Base-by-base conservation (phyloP, 2,329 filamentous ascomycete genomes). In the Monilinia aucupariae region DNA sequence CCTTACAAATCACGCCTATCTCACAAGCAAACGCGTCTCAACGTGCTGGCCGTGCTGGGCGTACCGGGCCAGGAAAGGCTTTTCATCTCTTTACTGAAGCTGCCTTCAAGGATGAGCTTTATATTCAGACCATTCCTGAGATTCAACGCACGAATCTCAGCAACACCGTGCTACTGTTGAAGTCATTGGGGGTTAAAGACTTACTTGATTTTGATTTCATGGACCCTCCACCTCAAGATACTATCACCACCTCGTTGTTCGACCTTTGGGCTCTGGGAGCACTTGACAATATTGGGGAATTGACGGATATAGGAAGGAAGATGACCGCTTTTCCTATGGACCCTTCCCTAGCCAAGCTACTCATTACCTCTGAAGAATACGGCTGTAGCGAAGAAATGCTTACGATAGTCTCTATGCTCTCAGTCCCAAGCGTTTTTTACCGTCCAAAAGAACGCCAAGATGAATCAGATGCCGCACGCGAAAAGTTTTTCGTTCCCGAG, bases 311-410 rank as follows among this genome's bases (percentile, higher is more conserved):
- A 1, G 94, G 94, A 37, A 85, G 85, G 51, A 92, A 90, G 69
- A 99, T 99, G 94, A 97, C 94, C 32, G 89, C 91, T 1, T 99
- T 97, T 71, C 94, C 94, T 0, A 99, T 99, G 93, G 94, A 99
- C 68, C 94, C 94, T 0, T 92, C 92, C 0, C 81, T 99, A 12
- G 92, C 93, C 9, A 99, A 99, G 76, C 85, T 99, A 15, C 83
- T 99, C 62, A 96, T 99, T 73, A 96, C 90, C 52, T 88, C 92
- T 0, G 89, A 90, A 61, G 87, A 92, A 67, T 97, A 97, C 74
- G 89, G 85, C 52, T 99, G 94, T 77, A 94, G 89, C 75, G 93
- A 97, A 77, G 94, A 99, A 76, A 97, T 99, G 89, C 84, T 97
- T 27, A 97, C 92, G 0, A 97, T 99, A 55, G 94, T 99, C 27